Evolutionary conservation across 2,329 filamentous ascomycete genomes (phyloP).

Genomic region (Sclerotinia spermophila): DNA sequence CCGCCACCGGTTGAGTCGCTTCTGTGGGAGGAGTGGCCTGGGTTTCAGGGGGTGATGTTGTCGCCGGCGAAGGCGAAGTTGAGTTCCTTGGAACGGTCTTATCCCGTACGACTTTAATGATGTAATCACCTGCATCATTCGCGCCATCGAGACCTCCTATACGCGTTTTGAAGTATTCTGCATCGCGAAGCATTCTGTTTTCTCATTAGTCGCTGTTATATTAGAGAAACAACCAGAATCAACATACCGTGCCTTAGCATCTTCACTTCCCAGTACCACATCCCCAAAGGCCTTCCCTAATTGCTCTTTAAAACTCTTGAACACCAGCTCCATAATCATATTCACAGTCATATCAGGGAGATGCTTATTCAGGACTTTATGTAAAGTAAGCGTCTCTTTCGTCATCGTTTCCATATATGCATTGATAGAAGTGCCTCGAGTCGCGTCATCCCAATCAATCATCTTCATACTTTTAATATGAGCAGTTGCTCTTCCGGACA

Average conservation of each 20-base stretch:
- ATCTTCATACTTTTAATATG: constrained; percentile 63
- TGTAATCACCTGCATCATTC: constrained; percentile 65
- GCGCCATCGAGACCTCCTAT: constrained; percentile 63
- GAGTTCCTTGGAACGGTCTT: constrained; percentile 43
- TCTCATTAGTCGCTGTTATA: constrained; percentile 12
- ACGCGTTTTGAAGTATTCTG: constrained; percentile 57
- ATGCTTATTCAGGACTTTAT: constrained; percentile 66
- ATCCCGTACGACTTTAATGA: constrained; percentile 59
- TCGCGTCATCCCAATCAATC: constrained; percentile 56
- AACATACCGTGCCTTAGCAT: constrained; percentile 58
- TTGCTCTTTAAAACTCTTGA: constrained; percentile 62
- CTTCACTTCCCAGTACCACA: constrained; percentile 53
- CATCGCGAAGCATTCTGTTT: constrained; percentile 59
- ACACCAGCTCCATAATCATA: constrained; percentile 69
- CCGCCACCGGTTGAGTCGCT: not conserved
- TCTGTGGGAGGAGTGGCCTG: not conserved
- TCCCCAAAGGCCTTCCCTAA: constrained; percentile 62
- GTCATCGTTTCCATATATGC: constrained; percentile 68
- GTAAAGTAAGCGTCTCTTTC: constrained; percentile 66
- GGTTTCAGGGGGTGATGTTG: not conserved
- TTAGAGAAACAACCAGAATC: not conserved
- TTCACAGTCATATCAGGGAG: constrained; percentile 59
- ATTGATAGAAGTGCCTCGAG: constrained; percentile 42
- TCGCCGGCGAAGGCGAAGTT: not conserved
- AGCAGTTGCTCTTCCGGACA: constrained; percentile 58